These are phyloP conservation scores for Candida caryicola DNA, from an alignment of 805 yeast genomes.

Conservation along the genomic window DNA sequence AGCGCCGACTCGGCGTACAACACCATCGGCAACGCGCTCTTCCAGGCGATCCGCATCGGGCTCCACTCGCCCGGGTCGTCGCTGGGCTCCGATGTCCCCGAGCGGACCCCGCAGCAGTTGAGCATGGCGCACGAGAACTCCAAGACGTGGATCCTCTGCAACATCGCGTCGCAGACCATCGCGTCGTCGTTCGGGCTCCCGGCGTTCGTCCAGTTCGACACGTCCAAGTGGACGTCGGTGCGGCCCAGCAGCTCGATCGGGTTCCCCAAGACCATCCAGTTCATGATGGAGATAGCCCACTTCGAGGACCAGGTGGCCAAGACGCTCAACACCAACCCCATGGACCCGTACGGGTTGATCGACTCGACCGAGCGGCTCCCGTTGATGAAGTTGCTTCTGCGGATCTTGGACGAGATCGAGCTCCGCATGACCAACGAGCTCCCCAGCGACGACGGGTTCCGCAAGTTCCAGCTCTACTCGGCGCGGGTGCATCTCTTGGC, in stretches of 20 bases:
- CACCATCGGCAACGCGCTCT: constrained; percentile 88
- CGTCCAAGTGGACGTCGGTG: constrained; percentile 56
- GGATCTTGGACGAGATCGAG: constrained; percentile 77
- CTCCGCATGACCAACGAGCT: constrained; percentile 43
- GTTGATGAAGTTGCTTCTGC: constrained; percentile 62
- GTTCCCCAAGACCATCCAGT: constrained; percentile 61
- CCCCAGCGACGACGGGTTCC: constrained; percentile 54
- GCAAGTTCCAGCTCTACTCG: constrained; percentile 66
- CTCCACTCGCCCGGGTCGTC: constrained; percentile 57
- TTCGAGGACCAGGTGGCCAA: constrained; percentile 83
- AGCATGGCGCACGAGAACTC: constrained; percentile 68
- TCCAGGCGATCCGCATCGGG: constrained; percentile 90
- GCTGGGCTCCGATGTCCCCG: constrained; percentile 1
- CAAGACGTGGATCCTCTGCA: constrained; percentile 92
- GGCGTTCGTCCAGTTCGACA: constrained; percentile 82
- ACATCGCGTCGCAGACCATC: constrained; percentile 82
- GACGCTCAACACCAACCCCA: constrained; percentile 67
- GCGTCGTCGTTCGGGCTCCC: constrained; percentile 95
- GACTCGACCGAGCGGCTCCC: constrained; percentile 73
- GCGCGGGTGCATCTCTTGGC: constrained; percentile 81
- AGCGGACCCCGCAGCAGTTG: constrained; percentile 27
- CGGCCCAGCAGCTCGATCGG: constrained; percentile 29
- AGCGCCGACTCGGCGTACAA: constrained; percentile 97
- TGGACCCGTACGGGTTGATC: constrained; percentile 63
- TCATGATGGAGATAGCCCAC: constrained; percentile 78